Percentiles rank a stretch among this genome's conserved stretches.
These are phyloP conservation scores for Silene latifolia DNA, from an alignment of 148 eudicot species.

Conservation along the genomic window DNA sequence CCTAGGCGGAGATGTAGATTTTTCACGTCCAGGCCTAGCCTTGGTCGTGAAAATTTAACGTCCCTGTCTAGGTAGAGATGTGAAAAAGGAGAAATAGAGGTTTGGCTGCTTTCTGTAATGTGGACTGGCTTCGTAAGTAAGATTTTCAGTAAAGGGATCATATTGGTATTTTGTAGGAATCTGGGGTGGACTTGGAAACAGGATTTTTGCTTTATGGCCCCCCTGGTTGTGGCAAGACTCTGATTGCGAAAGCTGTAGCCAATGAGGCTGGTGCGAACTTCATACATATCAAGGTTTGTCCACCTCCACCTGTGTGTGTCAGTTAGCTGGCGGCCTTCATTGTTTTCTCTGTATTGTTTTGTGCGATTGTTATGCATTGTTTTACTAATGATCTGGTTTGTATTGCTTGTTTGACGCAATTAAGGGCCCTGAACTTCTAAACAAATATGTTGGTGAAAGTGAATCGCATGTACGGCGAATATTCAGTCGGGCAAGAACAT, in stretches of 20 bases:
- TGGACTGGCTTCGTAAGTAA: neutral
- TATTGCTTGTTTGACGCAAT: conserved; percentile 17
- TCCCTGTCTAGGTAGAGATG: no score
- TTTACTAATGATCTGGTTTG: conserved; percentile 2
- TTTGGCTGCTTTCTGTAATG: neutral
- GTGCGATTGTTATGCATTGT: neutral
- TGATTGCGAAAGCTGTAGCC: conserved; percentile 94
- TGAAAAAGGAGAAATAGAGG: no score
- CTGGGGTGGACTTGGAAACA: conserved; percentile 60
- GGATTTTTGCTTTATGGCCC: conserved; percentile 94
- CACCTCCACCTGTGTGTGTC: neutral
- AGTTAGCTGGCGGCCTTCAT: neutral
- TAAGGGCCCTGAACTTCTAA: conserved; percentile 87
- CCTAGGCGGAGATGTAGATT: no score
- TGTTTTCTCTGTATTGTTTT: neutral
- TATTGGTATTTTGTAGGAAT: conserved; percentile 31
- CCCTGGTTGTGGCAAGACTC: conserved; percentile 94
- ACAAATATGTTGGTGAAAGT: conserved; percentile 90
- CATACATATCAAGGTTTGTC: conserved; percentile 78
- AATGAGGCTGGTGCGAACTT: conserved; percentile 89
- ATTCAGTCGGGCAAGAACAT: conserved; percentile 80
- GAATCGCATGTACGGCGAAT: conserved; percentile 73
- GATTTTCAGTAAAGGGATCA: neutral
- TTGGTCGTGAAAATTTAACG: no score
- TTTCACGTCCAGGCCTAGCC: no score